A percentile compares a stretch with the other conserved stretches of the same genome.
phyloP scores from a whole-genome alignment of 2,329 filamentous ascomycete genomes.

The Colletotrichum filicis region DNA sequence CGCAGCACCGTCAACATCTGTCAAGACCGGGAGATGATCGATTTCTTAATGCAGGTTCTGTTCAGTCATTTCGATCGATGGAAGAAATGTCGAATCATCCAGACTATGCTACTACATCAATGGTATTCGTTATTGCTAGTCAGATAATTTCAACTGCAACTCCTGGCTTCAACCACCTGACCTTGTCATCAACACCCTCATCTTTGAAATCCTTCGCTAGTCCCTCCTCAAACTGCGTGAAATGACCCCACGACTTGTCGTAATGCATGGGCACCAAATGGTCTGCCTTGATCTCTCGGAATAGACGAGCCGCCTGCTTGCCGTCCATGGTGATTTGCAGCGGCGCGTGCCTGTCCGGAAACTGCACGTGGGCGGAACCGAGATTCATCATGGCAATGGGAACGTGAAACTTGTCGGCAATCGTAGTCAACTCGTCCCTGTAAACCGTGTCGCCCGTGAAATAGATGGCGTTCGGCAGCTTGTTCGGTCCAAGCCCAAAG shows the following conservation, averaged over 20 bases:
- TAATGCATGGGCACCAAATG: slow-evolving; percentile 60
- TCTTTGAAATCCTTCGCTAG: slow-evolving; percentile 44
- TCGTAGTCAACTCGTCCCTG: slow-evolving; percentile 48
- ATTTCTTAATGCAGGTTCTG: no score
- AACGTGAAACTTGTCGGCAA: slow-evolving; percentile 50
- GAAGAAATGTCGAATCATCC: no score
- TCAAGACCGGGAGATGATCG: no score
- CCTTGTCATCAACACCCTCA: slow-evolving; percentile 47
- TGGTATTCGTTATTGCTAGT: no score
- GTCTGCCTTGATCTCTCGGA: slow-evolving; percentile 53
- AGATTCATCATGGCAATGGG: slow-evolving; percentile 40
- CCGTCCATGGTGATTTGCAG: slow-evolving; percentile 54
- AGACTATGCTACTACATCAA: no score
- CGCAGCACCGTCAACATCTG: no score
- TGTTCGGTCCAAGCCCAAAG: slow-evolving; percentile 49
- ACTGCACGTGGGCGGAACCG: no score
- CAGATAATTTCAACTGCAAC: no score
- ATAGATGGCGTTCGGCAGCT: slow-evolving; percentile 57
- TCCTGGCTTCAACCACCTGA: slow-evolving; percentile 48
- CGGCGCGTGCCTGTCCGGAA: not conserved
- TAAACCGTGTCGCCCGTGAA: slow-evolving; percentile 62
- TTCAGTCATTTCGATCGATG: no score
- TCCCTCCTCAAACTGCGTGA: slow-evolving; percentile 46
- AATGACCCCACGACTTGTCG: slow-evolving; percentile 52
- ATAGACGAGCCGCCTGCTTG: slow-evolving; percentile 49